Conservation (phyloP, 345 rosid genomes). For the Diplotaxis tenuifolia region DNA sequence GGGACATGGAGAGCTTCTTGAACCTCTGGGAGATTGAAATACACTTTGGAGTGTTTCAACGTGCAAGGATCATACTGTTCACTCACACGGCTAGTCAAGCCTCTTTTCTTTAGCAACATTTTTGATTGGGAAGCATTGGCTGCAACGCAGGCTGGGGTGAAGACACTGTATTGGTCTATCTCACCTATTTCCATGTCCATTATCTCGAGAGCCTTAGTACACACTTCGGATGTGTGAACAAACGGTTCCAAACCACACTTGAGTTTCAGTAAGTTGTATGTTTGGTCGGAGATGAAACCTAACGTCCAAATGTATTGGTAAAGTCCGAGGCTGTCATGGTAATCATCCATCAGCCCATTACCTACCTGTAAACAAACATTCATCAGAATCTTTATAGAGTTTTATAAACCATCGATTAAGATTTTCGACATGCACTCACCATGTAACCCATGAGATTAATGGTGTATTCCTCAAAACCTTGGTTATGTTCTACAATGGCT, state of each 20-base stretch:
- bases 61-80: slow-evolving; percentile 96
- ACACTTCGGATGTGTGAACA: slow-evolving; percentile 60
- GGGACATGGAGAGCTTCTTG: slow-evolving; percentile 74
- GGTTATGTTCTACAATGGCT: slow-evolving; percentile 64
- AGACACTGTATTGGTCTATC: slow-evolving; percentile 88
- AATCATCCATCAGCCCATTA: slow-evolving; percentile 88
- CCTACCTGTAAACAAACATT: slow-evolving; percentile 66
- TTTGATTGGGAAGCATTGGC: slow-evolving; percentile 56
- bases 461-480: slow-evolving; percentile 36
- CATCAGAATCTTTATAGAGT: background rate
- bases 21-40: slow-evolving; percentile 84
- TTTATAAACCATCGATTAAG: background rate
- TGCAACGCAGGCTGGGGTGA: slow-evolving; percentile 63
- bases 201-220: slow-evolving; percentile 49
- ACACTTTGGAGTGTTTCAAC: slow-evolving; percentile 61
- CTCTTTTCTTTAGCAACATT: slow-evolving; percentile 54
- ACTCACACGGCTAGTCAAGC: slow-evolving; percentile 48
- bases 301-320: slow-evolving; percentile 81
- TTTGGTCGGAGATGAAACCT: slow-evolving; percentile 88
- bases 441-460: slow-evolving; percentile 88
- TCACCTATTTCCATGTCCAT: slow-evolving; percentile 68
- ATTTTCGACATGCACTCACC: slow-evolving; percentile 47
- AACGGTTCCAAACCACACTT: slow-evolving; percentile 71
- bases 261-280: slow-evolving; percentile 60
- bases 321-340: slow-evolving; percentile 70